Conservation (phyloP, 495 filamentous ascomycete species). For the Talaromyces wortmannii region DNA sequence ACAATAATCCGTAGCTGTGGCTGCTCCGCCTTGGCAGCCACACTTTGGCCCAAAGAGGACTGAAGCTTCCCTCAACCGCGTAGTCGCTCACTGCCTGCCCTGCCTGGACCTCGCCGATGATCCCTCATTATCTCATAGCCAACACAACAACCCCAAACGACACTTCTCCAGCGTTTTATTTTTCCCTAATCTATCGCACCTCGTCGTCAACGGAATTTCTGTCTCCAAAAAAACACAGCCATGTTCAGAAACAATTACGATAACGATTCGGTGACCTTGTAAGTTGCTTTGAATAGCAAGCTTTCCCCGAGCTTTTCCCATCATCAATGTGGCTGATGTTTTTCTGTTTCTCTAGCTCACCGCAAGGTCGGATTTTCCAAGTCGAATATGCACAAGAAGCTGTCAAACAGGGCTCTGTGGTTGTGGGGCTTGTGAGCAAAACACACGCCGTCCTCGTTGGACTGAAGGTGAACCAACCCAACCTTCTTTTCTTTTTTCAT, state of each 20-base stretch:
- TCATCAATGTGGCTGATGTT: neutral
- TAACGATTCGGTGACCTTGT: slow-evolving; percentile 99
- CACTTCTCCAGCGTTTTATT: neutral
- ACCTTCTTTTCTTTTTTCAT: neutral
- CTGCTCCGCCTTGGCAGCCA: neutral
- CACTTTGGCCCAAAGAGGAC: neutral
- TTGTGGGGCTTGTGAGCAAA: slow-evolving; percentile 94
- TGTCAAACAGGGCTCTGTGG: slow-evolving; percentile 97
- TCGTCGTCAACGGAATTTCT: no score
- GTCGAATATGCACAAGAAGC: slow-evolving; percentile 98
- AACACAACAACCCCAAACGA: neutral
- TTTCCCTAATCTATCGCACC: neutral
- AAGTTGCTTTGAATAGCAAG: slow-evolving; percentile 26
- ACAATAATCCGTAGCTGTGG: neutral
- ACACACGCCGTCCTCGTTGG: slow-evolving; percentile 95
- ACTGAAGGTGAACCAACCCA: slow-evolving; percentile 65
- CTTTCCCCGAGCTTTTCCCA: slow-evolving; percentile 9
- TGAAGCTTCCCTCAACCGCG: neutral
- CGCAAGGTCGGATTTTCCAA: slow-evolving; percentile 98
- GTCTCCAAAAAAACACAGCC: slow-evolving; percentile 14
- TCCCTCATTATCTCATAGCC: neutral
- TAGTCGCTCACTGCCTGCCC: neutral
- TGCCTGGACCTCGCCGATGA: neutral
- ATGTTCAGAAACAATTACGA: slow-evolving; percentile 99
- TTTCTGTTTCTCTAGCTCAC: slow-evolving; percentile 58